These are phyloP conservation scores for Dipteronia dyeriana DNA, from an alignment of 345 rosid species.

Conservation along the genomic window DNA sequence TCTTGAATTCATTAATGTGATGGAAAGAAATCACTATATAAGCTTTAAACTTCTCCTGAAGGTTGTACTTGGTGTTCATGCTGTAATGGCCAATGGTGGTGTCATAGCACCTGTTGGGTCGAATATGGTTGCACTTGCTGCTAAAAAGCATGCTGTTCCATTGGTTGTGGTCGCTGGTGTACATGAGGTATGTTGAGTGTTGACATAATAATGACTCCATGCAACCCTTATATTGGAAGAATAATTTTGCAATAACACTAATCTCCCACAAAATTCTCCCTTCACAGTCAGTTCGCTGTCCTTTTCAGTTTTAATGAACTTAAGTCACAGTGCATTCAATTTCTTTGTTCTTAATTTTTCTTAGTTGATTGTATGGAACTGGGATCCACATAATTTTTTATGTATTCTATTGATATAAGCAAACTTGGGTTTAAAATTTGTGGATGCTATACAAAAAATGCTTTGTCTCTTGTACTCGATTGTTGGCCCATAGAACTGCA, in stretches of 20 bases:
- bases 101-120: conserved; percentile 43
- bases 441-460: no score
- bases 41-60: conserved; percentile 16
- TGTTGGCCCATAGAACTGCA: not conserved
- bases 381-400: no score
- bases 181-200: conserved; percentile 39
- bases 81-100: conserved; percentile 53
- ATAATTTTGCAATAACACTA: not conserved
- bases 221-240: not conserved
- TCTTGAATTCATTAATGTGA: not conserved
- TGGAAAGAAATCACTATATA: conserved; percentile 26
- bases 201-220: not conserved
- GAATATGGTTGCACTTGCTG: conserved; percentile 52
- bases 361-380: no score
- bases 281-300: not conserved
- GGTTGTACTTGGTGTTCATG: conserved; percentile 49
- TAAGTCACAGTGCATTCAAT: not conserved
- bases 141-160: conserved; percentile 45
- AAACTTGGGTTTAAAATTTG: no score
- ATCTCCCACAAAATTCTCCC: not conserved
- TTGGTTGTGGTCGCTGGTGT: conserved; percentile 46
- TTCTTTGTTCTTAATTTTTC: no score
- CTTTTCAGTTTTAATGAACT: not conserved
- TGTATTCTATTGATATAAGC: no score
- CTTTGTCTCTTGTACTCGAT: not conserved